These are phyloP conservation scores for Xylaria bambusicola DNA, from an alignment of 495 filamentous ascomycete species.

Conservation along the genomic window DNA sequence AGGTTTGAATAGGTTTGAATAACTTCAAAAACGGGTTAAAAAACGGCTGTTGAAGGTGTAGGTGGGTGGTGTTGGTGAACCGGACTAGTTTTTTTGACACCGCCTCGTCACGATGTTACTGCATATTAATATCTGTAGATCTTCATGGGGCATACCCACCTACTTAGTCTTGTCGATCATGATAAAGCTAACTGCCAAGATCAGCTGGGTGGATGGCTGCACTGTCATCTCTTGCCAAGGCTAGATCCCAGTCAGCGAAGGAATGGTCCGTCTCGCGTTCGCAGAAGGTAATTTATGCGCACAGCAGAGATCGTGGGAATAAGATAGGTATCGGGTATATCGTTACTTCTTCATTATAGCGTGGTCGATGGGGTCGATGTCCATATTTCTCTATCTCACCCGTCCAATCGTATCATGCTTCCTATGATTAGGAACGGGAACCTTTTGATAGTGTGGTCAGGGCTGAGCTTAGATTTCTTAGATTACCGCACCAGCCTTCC, in stretches of 20 bases:
- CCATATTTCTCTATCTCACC: not conserved
- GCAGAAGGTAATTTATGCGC: not conserved
- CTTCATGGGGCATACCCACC: too few relatives aligned
- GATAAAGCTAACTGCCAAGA: constrained; percentile 4
- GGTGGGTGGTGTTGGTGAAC: too few relatives aligned
- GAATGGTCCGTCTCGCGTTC: not conserved
- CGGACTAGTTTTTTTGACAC: too few relatives aligned
- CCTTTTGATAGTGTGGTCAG: not conserved
- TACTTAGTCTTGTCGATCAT: not conserved
- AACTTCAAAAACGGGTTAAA: too few relatives aligned
- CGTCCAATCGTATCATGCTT: not conserved
- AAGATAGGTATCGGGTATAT: too few relatives aligned
- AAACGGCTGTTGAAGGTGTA: too few relatives aligned
- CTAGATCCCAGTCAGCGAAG: not conserved
- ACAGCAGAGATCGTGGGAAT: too few relatives aligned
- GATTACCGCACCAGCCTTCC: constrained; percentile 1
- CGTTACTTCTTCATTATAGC: too few relatives aligned
- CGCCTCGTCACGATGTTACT: not conserved
- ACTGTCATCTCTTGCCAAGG: not conserved
- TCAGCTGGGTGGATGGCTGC: constrained; percentile 6
- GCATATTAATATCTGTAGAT: not conserved
- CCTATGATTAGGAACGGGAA: not conserved
- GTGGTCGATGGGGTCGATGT: too few relatives aligned
- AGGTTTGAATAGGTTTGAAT: too few relatives aligned
- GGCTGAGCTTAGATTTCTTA: not conserved